Evolutionary conservation across 1,284 basidiomycete genomes (phyloP), one percentile per base, ranked within the genome.

Genomic region (Marasmius sp.): DNA sequence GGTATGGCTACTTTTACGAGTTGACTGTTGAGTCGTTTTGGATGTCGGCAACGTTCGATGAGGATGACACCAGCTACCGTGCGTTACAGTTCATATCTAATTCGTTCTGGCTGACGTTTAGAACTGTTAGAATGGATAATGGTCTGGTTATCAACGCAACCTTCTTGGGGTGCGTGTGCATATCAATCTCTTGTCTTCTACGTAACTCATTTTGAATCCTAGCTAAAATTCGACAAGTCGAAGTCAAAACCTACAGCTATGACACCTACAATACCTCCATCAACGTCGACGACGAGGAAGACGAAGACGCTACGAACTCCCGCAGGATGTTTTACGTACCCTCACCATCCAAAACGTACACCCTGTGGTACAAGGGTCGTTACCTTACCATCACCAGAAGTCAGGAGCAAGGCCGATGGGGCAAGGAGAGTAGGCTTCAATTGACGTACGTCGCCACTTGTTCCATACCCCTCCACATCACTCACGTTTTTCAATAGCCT

Each of bases 1-100:
- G 79, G 9, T 69, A 76, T 7, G 71, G 77, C 27, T 68, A 74
- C 2, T 45, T 75, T 1, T 90, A 86, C 76, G 63, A 74, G 27
- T 74, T 71, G 39, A 36, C 82, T 36, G 70, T 82, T 63, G 78
- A 81, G 39, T 78, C 79, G 2, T 85, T 91, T 68, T 89, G 85
- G 73, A 74, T 92, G 57, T 87, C 85, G 0, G 86, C 85, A 1
- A 75, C 74, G 38, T 88, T 92, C 61, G 80, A 85, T 1, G 83
- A 85, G 8, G 75, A 82, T 0, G 88, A 92, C 67, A 61, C 72
- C 37, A 80, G 83, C 59, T 88, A 83, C 66, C 77, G 87, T 87
- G 65, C 20, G 85, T 69, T 11, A 11, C 55, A 33, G 20, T 34
- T 57, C 33, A 14, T 14, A 36, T 22, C n/a, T 12, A 10, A 5